phyloP scores from a whole-genome alignment of 1,284 basidiomycete species.

The Sphagnurus paluster region DNA sequence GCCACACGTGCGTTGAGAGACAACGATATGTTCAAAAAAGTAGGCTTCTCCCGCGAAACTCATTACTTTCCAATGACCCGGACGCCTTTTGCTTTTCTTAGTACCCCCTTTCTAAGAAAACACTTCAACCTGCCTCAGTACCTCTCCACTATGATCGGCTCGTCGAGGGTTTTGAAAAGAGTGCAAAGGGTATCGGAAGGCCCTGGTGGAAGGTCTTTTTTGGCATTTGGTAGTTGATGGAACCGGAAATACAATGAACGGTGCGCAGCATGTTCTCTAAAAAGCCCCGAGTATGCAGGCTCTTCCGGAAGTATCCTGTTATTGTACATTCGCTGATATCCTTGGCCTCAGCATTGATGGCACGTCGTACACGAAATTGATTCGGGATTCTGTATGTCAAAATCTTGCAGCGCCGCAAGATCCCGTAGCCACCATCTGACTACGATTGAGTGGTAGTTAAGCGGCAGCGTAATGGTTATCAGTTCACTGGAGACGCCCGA shows the following conservation, averaged over 20 bases:
- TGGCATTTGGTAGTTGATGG: constrained; percentile 57
- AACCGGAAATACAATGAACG: constrained; percentile 2
- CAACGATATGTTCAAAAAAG: constrained; percentile 57
- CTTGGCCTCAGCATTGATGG: neutral
- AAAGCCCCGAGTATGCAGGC: neutral
- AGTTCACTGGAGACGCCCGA: constrained; percentile 9
- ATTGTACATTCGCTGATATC: constrained; percentile 8
- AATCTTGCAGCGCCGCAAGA: constrained; percentile 11
- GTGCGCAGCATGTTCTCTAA: neutral
- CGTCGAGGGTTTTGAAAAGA: constrained; percentile 70
- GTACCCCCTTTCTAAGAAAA: constrained; percentile 66
- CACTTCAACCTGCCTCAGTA: constrained; percentile 63
- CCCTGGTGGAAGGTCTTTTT: constrained; percentile 84
- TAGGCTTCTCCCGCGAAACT: constrained; percentile 37
- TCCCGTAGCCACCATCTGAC: constrained; percentile 12
- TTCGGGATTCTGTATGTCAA: constrained; percentile 6
- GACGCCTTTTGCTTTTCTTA: constrained; percentile 30
- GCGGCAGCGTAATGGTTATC: neutral
- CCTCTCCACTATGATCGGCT: constrained; percentile 72
- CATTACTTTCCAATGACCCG: constrained; percentile 17
- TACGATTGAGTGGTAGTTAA: neutral
- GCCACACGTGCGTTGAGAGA: constrained; percentile 55
- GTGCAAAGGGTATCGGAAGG: constrained; percentile 67
- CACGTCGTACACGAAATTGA: neutral
- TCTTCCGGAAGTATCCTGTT: neutral